Evolutionary conservation across 306 rosid genomes (phyloP).

Genomic region (Trichosanthes truncata): DNA sequence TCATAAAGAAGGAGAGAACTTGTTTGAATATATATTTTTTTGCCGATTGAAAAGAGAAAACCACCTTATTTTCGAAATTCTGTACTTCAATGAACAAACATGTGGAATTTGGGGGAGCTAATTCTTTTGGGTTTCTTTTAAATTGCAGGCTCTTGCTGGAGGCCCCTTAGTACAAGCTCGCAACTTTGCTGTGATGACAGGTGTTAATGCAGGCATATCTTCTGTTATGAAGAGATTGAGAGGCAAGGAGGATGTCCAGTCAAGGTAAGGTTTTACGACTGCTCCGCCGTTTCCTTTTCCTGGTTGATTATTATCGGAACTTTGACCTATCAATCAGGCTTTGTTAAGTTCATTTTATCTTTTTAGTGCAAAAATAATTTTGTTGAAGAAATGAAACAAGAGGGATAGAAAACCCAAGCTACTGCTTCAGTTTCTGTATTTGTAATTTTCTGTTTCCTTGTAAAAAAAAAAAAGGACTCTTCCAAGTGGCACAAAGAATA

Average conservation of each 20-base stretch:
- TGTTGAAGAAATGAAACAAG: neutral
- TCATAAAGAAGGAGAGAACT: neutral
- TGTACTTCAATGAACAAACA: neutral
- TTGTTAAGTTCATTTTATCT: neutral
- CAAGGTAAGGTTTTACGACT: constrained; percentile 42
- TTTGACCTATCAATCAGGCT: neutral
- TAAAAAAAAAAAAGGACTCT: neutral
- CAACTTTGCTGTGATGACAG: constrained; percentile 96
- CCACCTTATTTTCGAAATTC: neutral
- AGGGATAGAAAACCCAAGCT: neutral
- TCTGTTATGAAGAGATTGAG: constrained; percentile 85
- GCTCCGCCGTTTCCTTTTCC: neutral
- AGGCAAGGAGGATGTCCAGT: constrained; percentile 92
- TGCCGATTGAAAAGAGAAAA: neutral
- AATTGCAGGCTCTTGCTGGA: constrained; percentile 70
- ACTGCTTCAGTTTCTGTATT: neutral
- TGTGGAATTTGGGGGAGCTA: neutral
- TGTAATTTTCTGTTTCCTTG: neutral
- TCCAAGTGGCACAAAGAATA: neutral
- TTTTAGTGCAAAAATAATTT: neutral
- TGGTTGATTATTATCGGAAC: neutral
- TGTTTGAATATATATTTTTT: neutral
- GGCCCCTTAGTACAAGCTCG: constrained; percentile 91
- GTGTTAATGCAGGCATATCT: constrained; percentile 90
- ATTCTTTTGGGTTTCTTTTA: neutral